Evolutionary conservation across 352 stramenopile species (phyloP), one percentile per base, ranked within the genome.

Genomic region (Lagenidium giganteum): DNA sequence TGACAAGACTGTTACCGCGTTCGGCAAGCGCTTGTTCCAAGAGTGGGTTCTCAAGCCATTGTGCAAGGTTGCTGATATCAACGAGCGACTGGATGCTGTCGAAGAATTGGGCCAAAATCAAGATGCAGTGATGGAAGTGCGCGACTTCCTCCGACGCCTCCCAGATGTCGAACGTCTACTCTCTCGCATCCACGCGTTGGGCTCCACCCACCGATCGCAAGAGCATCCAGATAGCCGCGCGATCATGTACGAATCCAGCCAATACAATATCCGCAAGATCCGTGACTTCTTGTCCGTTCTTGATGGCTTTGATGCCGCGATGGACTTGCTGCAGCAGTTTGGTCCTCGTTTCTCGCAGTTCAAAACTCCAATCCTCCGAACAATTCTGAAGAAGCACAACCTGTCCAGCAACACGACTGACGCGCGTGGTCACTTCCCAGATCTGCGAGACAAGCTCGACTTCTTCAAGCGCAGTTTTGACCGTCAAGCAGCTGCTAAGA

Each of bases 191-290:
- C 96, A 99, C 52, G 93, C 92, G 22, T 93, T 99, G 55, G 95
- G 96, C 12, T 95, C 82, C 22, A 60, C 69, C 29, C 55, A 96
- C 47, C 73, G 87, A 21, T 87, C 76, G 0, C 58, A 71, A 20
- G 67, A 92, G 44, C 96, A 99, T 64, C 96, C 96, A 0, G 95
- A 98, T 56, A 95, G 92, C 36, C 78, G 96, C 25, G 96, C 96
- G 29, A 90, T 99, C 41, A 95, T 99, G 67, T 99, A 99, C 64
- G 97, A 99, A 60, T 80, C 67, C 14, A 84, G 80, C 40, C 96
- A 87, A 44, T 98, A 99, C 77, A 98, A 97, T 42, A 95, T 95
- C 48, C 87, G 94, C 37, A 99, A 99, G 65, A 98, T 99, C 30
- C 82, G 83, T 18, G 81, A 96, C 46, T 95, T 96, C 26, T 29